These are phyloP conservation scores for Odonthalia washingtoniensis DNA, from an alignment of 31 red algal species.

Conservation along the genomic window DNA sequence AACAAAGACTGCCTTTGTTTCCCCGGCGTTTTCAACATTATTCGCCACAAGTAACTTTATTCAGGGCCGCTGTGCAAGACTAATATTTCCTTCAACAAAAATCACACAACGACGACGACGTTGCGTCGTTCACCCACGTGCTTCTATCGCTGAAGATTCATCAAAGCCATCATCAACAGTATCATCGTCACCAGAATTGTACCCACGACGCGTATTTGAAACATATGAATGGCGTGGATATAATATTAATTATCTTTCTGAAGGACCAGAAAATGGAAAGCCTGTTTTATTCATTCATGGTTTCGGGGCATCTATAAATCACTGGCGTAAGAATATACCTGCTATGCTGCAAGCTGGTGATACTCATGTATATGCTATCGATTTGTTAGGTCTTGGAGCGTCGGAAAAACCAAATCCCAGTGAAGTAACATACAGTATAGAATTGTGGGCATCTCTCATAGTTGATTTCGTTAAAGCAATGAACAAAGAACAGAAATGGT, in stretches of 20 bases:
- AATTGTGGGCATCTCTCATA: constrained; percentile 76
- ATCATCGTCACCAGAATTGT: not conserved
- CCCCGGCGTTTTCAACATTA: too few species aligned
- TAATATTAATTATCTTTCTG: constrained; percentile 76
- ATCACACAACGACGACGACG: too few species aligned
- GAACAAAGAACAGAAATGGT: constrained; percentile 69
- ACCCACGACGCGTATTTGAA: constrained; percentile 65
- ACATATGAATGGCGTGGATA: constrained; percentile 76
- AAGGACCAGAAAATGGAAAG: constrained; percentile 35
- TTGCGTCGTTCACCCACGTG: too few species aligned
- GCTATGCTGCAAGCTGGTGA: constrained; percentile 71
- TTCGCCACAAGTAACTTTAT: too few species aligned
- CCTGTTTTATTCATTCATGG: constrained; percentile 94
- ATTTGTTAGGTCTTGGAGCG: constrained; percentile 94
- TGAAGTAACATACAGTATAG: constrained; percentile 68
- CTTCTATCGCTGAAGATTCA: not conserved
- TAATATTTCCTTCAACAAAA: too few species aligned
- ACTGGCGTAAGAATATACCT: constrained; percentile 91
- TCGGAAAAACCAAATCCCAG: constrained; percentile 77
- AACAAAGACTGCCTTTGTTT: too few species aligned
- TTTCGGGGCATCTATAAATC: constrained; percentile 91
- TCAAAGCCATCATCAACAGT: not conserved
- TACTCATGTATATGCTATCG: constrained; percentile 84
- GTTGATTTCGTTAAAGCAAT: constrained; percentile 72
- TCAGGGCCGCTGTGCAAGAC: too few species aligned